Evolutionary conservation across 2,329 filamentous ascomycete genomes (phyloP).

Genomic region (Scedosporium aurantiacum): DNA sequence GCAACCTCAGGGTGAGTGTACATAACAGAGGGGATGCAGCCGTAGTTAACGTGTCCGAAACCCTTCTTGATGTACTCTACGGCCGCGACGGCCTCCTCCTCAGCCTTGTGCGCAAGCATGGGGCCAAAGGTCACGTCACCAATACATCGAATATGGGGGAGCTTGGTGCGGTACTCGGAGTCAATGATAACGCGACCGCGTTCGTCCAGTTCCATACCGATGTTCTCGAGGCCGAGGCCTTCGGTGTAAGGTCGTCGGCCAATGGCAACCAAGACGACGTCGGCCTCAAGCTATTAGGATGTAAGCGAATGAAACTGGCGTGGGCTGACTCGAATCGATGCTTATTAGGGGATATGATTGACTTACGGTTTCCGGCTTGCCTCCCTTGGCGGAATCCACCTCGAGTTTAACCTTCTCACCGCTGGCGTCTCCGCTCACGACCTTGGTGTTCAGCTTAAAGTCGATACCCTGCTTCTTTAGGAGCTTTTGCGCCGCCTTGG

Average conservation of each 20-base stretch:
- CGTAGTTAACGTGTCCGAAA: constrained; percentile 98
- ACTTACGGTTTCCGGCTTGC: constrained; percentile 81
- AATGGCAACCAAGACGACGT: constrained; percentile 94
- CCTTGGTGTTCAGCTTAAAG: constrained; percentile 97
- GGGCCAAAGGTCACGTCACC: constrained; percentile 95
- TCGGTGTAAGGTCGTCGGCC: constrained; percentile 90
- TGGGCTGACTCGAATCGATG: not conserved
- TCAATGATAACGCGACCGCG: constrained; percentile 93
- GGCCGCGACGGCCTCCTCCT: constrained; percentile 91
- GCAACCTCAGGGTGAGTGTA: constrained; percentile 98
- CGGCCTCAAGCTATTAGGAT: constrained; percentile 63
- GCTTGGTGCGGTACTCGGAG: constrained; percentile 96
- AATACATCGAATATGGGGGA: constrained; percentile 92
- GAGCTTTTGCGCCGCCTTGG: constrained; percentile 85
- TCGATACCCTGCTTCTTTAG: constrained; percentile 94
- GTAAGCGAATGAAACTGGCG: constrained; percentile 7
- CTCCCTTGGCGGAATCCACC: constrained; percentile 88
- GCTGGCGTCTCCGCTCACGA: constrained; percentile 69
- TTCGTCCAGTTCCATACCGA: constrained; percentile 85
- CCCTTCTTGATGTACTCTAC: constrained; percentile 98
- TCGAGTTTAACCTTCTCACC: constrained; percentile 71
- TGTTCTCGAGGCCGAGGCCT: constrained; percentile 86
- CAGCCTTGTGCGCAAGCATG: constrained; percentile 99
- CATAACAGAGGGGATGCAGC: constrained; percentile 95
- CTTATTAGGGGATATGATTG: not conserved